Conservation (phyloP, 352 stramenopile species). For the Globisporangium echinulatum region DNA sequence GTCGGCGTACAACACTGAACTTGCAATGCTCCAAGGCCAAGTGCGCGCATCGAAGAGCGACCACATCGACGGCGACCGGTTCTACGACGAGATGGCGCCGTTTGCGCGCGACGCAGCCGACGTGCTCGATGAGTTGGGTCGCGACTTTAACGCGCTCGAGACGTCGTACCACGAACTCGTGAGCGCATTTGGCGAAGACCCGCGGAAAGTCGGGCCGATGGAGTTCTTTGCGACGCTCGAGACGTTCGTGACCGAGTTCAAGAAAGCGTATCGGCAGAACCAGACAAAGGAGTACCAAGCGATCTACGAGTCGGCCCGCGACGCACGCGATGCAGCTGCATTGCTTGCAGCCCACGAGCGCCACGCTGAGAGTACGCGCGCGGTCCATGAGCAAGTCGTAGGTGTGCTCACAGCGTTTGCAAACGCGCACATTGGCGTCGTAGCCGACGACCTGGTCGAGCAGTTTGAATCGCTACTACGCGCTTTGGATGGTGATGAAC, state of each 20-base stretch:
- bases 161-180: constrained; percentile 74
- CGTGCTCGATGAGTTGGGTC: constrained; percentile 71
- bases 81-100: constrained; percentile 77
- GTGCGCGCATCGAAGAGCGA: constrained; percentile 72
- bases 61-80: constrained; percentile 64
- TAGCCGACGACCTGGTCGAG: constrained; percentile 42
- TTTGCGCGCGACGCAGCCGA: constrained; percentile 78
- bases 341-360: constrained; percentile 44
- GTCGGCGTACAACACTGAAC: constrained; percentile 74
- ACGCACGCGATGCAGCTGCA: constrained; percentile 34
- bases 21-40: constrained; percentile 81
- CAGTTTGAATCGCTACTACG: constrained; percentile 55
- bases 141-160: constrained; percentile 68
- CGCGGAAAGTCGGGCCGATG: constrained; percentile 71
- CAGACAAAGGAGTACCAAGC: constrained; percentile 81
- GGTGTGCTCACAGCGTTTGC: constrained; percentile 55
- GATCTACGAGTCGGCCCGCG: constrained; percentile 62
- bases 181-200: constrained; percentile 79
- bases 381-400: constrained; percentile 62
- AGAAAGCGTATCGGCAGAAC: constrained; percentile 85
- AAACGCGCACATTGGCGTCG: constrained; percentile 39
- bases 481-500: constrained; percentile 55
- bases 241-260: constrained; percentile 82
- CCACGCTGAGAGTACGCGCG: constrained; percentile 48
- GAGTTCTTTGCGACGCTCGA: constrained; percentile 82